Evolutionary conservation across 345 rosid species (phyloP), one percentile per base, ranked within the genome.

Genomic region (Aquilaria yunnanensis): DNA sequence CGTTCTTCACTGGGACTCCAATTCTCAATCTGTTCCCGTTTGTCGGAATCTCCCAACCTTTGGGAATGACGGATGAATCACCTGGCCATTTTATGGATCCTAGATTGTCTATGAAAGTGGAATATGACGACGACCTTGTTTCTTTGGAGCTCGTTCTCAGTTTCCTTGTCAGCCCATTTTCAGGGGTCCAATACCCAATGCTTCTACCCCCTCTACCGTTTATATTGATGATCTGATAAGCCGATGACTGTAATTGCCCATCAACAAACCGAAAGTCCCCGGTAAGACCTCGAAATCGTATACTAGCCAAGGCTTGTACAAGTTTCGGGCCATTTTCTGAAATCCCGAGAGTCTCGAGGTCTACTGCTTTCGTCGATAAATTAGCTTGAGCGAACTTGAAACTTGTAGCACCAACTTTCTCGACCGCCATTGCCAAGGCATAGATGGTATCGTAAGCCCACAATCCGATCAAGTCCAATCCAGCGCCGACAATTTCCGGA

Each of bases 31-130:
- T 82, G 67, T 61, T 78, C 50, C 72, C 74, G 2, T 57, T 50
- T 11, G 69, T 70, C 13, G 80, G 78, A 54, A 71, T 53, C 59
- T 56, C 75, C 76, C 78, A 73, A 6, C 80, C 79, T 55, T 53
- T 75, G 0, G 83, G 85, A 62, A 54, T 47, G 52, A 51, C 12
- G 10, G 14, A 32, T 6, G 88, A 46, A 9, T 61, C 68, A 30
- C 88, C 83, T 0, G 88, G 90, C 87, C 85, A 85, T 16, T 72
- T 65, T 8, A 79, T 57, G 1, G 47, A 34, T 30, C 63, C 61
- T 2, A 69, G 50, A 3, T 7, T 53, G 10, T 57, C 61, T 0
- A 4, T 49, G 6, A 67, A 60, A 14, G 56, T 47, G 1, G 62
- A 56, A 37, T 61, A 3, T 29, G 12, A 30, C 55, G 31, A 12